Evolutionary conservation across 306 rosid species (phyloP).

Genomic region (Calophaca sinica): DNA sequence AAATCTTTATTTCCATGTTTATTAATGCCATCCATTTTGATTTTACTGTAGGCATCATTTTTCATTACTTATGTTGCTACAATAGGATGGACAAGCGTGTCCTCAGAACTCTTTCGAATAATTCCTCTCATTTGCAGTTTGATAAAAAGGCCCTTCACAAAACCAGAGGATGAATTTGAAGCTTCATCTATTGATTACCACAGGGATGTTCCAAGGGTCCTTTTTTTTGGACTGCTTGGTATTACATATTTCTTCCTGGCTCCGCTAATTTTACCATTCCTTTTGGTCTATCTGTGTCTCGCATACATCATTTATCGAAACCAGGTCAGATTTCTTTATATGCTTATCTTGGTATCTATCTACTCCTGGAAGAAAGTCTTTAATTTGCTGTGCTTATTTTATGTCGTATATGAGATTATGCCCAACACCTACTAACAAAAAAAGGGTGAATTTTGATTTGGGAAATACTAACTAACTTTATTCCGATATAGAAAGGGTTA

Average conservation of each 20-base stretch:
- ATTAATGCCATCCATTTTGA: conserved; percentile 45
- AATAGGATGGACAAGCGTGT: conserved; percentile 87
- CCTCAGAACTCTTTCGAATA: conserved; percentile 83
- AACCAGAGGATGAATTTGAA: conserved; percentile 58
- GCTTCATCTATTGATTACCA: conserved; percentile 73
- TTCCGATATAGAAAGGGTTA: neutral
- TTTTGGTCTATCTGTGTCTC: conserved; percentile 75
- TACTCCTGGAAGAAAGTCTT: conserved; percentile 1
- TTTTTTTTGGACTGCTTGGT: conserved; percentile 94
- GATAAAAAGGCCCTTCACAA: conserved; percentile 63
- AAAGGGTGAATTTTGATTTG: neutral
- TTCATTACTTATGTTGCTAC: conserved; percentile 94
- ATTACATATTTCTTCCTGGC: conserved; percentile 89
- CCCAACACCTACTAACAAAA: neutral
- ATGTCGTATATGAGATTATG: neutral
- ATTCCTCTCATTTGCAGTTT: conserved; percentile 69
- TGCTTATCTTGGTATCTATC: conserved; percentile 1
- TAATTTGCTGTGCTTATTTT: conserved; percentile 24
- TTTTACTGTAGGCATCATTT: conserved; percentile 80
- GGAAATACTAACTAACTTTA: neutral
- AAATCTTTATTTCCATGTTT: conserved; percentile 32
- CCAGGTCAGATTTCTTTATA: conserved; percentile 69
- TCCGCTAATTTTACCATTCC: conserved; percentile 91
- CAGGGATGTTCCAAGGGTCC: conserved; percentile 80
- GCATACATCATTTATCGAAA: conserved; percentile 81